phyloP scores from a whole-genome alignment of 139 green algal species.

The Pedinophyceae sp. region DNA sequence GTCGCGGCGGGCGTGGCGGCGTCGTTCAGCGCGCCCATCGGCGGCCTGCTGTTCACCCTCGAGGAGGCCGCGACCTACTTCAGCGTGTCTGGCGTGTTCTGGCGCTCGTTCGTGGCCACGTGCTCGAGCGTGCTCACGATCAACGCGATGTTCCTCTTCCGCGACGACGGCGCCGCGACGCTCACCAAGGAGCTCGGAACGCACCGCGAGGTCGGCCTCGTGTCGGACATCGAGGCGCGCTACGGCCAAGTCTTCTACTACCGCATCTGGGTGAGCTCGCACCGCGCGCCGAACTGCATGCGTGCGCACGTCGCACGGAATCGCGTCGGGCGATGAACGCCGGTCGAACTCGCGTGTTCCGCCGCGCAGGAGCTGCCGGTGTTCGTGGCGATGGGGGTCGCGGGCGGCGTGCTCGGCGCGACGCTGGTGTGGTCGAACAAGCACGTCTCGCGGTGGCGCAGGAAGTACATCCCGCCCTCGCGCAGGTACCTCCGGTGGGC shows the following conservation, averaged over 20 bases:
- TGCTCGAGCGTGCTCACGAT: constrained; percentile 34
- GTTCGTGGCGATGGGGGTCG: constrained; percentile 36
- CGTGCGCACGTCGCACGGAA: no score
- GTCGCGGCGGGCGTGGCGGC: constrained; percentile 37
- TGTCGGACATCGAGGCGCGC: constrained; percentile 29
- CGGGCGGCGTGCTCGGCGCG: constrained; percentile 26
- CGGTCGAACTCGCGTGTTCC: no score
- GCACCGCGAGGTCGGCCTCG: constrained; percentile 36
- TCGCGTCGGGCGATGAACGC: no score
- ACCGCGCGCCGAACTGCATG: no score
- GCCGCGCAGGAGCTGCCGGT: constrained; percentile 45
- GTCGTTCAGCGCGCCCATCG: constrained; percentile 48
- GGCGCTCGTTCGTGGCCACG: constrained; percentile 47
- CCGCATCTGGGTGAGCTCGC: constrained; percentile 34
- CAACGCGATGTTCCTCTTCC: constrained; percentile 28
- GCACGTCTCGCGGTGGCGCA: constrained; percentile 12
- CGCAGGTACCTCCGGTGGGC: constrained; percentile 13
- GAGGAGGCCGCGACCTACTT: constrained; percentile 47
- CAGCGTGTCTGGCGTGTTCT: constrained; percentile 35
- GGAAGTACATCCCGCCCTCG: constrained; percentile 14
- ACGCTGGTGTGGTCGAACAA: constrained; percentile 24
- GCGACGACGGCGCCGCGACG: constrained; percentile 16
- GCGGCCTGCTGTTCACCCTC: constrained; percentile 47
- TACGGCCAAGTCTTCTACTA: constrained; percentile 33
- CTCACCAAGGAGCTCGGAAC: constrained; percentile 24